A percentile compares a stretch with the other conserved stretches of the same genome.
Conservation (phyloP, 139 green algal genomes). For the Diplosphaera chodatii region DNA sequence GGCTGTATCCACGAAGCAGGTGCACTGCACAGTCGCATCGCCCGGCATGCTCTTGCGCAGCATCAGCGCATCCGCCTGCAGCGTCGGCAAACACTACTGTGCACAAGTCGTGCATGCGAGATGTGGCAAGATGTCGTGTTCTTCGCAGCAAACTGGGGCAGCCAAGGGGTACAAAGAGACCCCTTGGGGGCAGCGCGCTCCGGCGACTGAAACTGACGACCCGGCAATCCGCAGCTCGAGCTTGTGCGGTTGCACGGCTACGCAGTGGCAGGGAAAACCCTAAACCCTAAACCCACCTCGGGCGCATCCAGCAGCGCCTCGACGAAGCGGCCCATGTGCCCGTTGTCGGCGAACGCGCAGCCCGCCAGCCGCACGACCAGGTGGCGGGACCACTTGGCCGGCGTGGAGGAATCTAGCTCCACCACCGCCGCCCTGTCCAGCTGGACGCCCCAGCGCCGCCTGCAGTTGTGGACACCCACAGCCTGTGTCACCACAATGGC, state of each 20-base stretch:
- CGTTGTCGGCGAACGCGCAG: conserved; percentile 52
- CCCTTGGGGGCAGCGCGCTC: too few species aligned
- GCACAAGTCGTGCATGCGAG: too few species aligned
- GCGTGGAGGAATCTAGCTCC: conserved; percentile 66
- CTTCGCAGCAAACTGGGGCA: too few species aligned
- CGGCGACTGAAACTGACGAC: too few species aligned
- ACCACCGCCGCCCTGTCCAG: conserved; percentile 35
- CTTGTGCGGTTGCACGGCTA: too few species aligned
- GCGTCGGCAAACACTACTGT: neutral
- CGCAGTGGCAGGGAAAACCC: too few species aligned
- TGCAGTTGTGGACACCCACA: too few species aligned
- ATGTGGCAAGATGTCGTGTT: too few species aligned
- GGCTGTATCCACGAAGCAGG: conserved; percentile 56
- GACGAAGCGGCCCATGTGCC: conserved; percentile 40
- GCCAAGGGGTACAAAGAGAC: too few species aligned
- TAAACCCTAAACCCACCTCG: too few species aligned
- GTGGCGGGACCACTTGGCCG: conserved; percentile 76
- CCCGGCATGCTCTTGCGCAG: conserved; percentile 5
- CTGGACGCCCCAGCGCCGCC: conserved; percentile 23
- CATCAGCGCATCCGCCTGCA: conserved; percentile 15
- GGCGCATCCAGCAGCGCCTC: conserved; percentile 14
- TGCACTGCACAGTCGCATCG: neutral
- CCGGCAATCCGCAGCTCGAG: too few species aligned
- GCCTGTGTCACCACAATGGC: too few species aligned
- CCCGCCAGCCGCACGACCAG: conserved; percentile 62